Conservation (phyloP, 2,329 filamentous ascomycete species). For the Cryoendolithus antarcticus region DNA sequence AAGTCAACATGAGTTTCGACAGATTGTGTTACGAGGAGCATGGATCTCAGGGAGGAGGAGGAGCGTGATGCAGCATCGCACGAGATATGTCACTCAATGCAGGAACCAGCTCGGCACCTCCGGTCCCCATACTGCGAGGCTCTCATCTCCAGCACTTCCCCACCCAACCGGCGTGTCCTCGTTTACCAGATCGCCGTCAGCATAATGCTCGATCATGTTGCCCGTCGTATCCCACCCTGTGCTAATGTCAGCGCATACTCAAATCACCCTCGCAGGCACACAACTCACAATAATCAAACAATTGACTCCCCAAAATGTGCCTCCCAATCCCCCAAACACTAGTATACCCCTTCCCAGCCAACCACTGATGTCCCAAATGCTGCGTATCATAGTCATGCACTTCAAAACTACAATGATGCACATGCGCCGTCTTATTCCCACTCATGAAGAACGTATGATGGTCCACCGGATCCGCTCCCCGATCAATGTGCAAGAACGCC, state of each 20-base stretch:
- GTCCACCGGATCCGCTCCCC: constrained; percentile 37
- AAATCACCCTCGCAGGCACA: neutral
- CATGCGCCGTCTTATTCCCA: constrained; percentile 31
- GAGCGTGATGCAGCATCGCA: too few relatives aligned
- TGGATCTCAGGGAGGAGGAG: too few relatives aligned
- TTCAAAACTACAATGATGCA: constrained; percentile 61
- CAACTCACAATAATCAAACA: constrained; percentile 48
- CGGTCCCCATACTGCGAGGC: constrained; percentile 20
- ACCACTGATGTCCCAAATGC: constrained; percentile 57
- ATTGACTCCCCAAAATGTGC: constrained; percentile 57
- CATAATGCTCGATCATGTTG: constrained; percentile 47
- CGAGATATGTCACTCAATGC: too few relatives aligned
- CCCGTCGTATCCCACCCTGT: constrained; percentile 37
- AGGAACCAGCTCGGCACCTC: constrained; percentile 19
- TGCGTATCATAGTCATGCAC: constrained; percentile 62
- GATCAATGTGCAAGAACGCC: constrained; percentile 42
- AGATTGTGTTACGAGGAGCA: too few relatives aligned
- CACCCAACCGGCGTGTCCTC: constrained; percentile 32
- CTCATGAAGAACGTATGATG: constrained; percentile 45
- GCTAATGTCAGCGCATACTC: constrained; percentile 1
- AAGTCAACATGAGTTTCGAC: too few relatives aligned
- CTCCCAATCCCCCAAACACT: constrained; percentile 60
- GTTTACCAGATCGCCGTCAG: constrained; percentile 58
- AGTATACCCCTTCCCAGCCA: constrained; percentile 49
- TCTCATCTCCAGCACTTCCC: constrained; percentile 24